Base-by-base conservation (phyloP, 371 early-diverging fungal species). In the Phascolomyces articulosus region DNA sequence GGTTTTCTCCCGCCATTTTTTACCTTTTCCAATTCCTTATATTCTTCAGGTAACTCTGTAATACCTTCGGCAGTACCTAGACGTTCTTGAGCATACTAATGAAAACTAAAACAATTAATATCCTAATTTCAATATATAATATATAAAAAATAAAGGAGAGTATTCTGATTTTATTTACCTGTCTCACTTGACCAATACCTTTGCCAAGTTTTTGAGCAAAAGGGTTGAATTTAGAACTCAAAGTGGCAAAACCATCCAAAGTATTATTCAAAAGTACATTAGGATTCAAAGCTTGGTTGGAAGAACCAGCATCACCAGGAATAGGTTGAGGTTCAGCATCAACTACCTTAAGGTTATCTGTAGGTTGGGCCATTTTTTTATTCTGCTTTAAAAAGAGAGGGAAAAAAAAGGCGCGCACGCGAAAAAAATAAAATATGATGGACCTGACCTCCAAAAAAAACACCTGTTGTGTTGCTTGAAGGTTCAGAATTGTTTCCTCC, bases 11-110 rank as follows among this genome's bases (percentile, higher is more conserved):
- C 6, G 8, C 15, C 23, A 51, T 51, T 20, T 23, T 24, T 7
- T 80, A 89, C 91, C 84, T 83, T 81, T 67, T 92, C 93, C 60
- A 96, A 80, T 63, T 91, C 89, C 63, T 90, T 83, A 75, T 97
- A 97, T 67, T 96, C 96, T 61, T 82, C 84, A 51, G 98, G 98
- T 15, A 96, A 87, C 62, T 93, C 94, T 31, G 98, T 97, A 31
- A 94, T 82, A 53, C 93, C 93, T 40, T 84, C 85, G 6, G 88
- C 89, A 59, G 83, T 91, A 40, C 95, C 94, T 60, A 95, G 83
- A 67, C 86, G 90, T 72, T 97, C 98, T 72, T 90, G 88, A n/a
- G 96, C 92, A 77, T 90, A 90, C 93, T 96, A 34, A 74, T 29
- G n/a, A 20, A 41, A n/a, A n/a, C 4, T 16, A 41, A 41, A 16